A percentile compares a stretch with the other conserved stretches of the same genome.
Conservation (phyloP, 768 basidiomycete species). For the Cyathus striatus region DNA sequence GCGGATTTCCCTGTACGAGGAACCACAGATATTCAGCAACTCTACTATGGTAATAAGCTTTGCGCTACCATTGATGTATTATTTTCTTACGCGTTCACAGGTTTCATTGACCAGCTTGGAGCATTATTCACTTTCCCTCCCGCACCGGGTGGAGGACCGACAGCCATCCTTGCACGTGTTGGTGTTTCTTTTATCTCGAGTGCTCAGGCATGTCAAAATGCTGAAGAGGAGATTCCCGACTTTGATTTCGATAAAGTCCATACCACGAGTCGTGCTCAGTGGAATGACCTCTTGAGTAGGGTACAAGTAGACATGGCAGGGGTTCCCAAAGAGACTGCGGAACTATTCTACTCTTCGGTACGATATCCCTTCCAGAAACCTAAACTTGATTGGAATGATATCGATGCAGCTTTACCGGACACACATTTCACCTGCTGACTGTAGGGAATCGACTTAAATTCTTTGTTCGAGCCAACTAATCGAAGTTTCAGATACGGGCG, state of each 20-base stretch:
- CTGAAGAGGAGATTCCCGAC: conserved; percentile 53
- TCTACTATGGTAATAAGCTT: conserved; percentile 48
- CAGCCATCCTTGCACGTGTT: conserved; percentile 51
- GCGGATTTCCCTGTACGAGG: conserved; percentile 43
- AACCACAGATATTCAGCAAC: conserved; percentile 38
- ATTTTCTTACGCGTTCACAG: conserved; percentile 16
- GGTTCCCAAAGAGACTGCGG: conserved; percentile 43
- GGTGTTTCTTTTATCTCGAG: conserved; percentile 63
- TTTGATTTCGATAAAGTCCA: conserved; percentile 50
- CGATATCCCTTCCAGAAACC: conserved; percentile 9
- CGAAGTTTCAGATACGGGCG: conserved; percentile 46
- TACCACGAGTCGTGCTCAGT: conserved; percentile 35
- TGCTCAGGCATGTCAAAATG: conserved; percentile 56
- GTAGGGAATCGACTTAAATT: no score
- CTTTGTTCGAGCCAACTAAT: no score
- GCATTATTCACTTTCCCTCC: conserved; percentile 48
- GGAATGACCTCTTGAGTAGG: conserved; percentile 55
- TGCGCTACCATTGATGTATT: background rate
- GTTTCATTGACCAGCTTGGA: conserved; percentile 46
- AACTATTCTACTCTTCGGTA: conserved; percentile 57
- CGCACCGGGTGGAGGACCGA: conserved; percentile 24
- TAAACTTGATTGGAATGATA: background rate
- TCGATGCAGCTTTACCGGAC: conserved; percentile 45
- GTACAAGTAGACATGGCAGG: conserved; percentile 46
- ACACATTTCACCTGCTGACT: conserved; percentile 62